phyloP scores from a whole-genome alignment of 2,329 filamentous ascomycete species.

The Pseudophaeomoniella oleicola region DNA sequence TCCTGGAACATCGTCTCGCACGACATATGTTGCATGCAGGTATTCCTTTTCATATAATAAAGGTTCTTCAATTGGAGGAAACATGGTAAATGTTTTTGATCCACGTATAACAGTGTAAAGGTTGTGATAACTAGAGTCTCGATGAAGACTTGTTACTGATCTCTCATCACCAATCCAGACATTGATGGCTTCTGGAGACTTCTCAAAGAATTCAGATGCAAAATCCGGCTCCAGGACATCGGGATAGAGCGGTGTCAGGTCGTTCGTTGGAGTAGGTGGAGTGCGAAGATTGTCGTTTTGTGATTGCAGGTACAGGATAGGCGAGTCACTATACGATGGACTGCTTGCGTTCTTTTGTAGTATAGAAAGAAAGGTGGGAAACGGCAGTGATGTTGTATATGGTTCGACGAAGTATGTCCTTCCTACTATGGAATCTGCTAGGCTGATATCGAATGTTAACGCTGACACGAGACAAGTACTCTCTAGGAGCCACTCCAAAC shows the following conservation, averaged over 20 bases:
- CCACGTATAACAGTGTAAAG: slow-evolving; percentile 11
- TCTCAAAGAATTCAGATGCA: slow-evolving; percentile 5
- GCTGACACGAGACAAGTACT: too few relatives aligned
- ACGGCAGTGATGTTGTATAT: neutral
- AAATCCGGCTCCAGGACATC: slow-evolving; percentile 7
- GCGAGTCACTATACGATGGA: neutral
- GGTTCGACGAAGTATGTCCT: neutral
- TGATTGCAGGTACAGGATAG: slow-evolving; percentile 13
- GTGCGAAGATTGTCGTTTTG: slow-evolving; percentile 12
- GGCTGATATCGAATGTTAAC: too few relatives aligned
- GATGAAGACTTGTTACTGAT: slow-evolving; percentile 11
- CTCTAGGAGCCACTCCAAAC: too few relatives aligned
- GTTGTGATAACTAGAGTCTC: slow-evolving; percentile 13
- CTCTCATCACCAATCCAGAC: slow-evolving; percentile 11
- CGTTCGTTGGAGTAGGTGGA: neutral
- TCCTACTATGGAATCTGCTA: neutral
- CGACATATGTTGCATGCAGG: neutral
- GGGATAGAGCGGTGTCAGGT: slow-evolving; percentile 5
- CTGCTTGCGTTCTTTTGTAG: neutral
- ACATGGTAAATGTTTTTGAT: slow-evolving; percentile 11
- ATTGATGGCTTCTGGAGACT: slow-evolving; percentile 11
- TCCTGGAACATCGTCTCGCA: neutral
- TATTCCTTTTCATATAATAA: neutral
- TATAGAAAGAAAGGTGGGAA: neutral
- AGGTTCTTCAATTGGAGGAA: slow-evolving; percentile 9